Base-by-base conservation (phyloP, 768 basidiomycete species). In the Coprinellus aureogranulatus region DNA sequence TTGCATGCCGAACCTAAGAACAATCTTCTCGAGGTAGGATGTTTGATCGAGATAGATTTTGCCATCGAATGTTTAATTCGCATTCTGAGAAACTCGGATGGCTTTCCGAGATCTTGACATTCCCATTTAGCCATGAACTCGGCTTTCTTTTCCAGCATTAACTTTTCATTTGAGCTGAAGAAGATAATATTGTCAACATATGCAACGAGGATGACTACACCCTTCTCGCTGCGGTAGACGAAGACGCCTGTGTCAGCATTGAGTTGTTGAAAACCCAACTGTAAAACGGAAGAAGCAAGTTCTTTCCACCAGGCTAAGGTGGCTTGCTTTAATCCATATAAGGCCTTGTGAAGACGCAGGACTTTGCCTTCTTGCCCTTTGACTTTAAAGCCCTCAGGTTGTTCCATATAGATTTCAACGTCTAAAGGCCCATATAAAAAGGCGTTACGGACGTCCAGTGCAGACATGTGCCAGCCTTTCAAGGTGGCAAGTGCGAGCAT, bases 361-460 rank as follows among this genome's bases (percentile, higher is more conserved):
- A 28, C 67, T 66, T 16, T 72, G 65, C 14, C 49, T 37, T 22
- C 54, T 59, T 47, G 67, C 64, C 14, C 70, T 55, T 26, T 72
- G n/a, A 48, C 69, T 0, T 64, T 31, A 45, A 70, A 77, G 0
- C 72, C 69, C 2, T 65, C 61, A 0, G 76, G 76, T 61, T 77
- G 75, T 4, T 45, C 2, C 72, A 80, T 76, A 41, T 72, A 79
- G 2, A 80, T 75, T 11, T 64, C 61, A 30, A 77, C 69, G 1
- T 67, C 54, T 0, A 74, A 40, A 47, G 58, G 23, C 0, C 70
- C 66, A 59, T 75, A 64, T 25, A 76, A 58, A 58, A 71, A 76
- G 8, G 75, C 68, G 27, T 62, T 64, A 55, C 69, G 76, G 18
- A 82, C 70, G 60, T 84, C 76, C 9, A 81, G 64, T 47, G 65